phyloP scores from a whole-genome alignment of 2,329 filamentous ascomycete species.

The Curvularia hawaiiensis region DNA sequence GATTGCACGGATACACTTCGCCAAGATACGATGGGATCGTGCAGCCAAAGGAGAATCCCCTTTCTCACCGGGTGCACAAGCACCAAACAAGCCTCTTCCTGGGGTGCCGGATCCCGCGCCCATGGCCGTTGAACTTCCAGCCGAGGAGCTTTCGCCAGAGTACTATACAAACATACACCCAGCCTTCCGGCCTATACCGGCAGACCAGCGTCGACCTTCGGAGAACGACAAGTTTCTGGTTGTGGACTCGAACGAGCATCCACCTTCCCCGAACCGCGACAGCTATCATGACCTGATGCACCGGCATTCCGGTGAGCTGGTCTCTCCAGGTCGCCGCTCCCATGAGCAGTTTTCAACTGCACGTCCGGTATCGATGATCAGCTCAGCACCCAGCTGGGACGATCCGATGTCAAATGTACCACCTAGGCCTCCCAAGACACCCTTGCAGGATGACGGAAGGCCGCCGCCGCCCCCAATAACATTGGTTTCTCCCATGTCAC shows the following conservation, averaged over 20 bases:
- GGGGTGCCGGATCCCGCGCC: conserved; percentile 49
- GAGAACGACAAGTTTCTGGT: conserved; percentile 60
- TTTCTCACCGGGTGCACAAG: conserved; percentile 25
- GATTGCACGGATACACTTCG: conserved; percentile 80
- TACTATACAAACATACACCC: conserved; percentile 34
- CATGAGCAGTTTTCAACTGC: conserved; percentile 36
- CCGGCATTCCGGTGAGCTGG: conserved; percentile 66
- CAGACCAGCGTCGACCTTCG: conserved; percentile 25
- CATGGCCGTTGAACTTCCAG: conserved; percentile 64
- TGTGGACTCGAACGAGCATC: conserved; percentile 62
- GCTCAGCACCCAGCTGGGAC: conserved; percentile 37
- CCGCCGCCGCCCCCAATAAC: conserved; percentile 21
- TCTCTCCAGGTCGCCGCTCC: conserved; percentile 53
- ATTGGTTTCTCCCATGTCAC: conserved; percentile 31
- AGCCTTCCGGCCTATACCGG: conserved; percentile 46
- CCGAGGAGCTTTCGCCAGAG: conserved; percentile 55
- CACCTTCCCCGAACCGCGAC: conserved; percentile 48
- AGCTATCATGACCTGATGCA: conserved; percentile 42
- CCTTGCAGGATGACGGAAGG: conserved; percentile 35
- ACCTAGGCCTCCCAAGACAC: conserved; percentile 50
- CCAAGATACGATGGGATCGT: conserved; percentile 70
- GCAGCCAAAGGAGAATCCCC: conserved; percentile 44
- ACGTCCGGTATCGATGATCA: conserved; percentile 30
- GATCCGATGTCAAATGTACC: conserved; percentile 35
- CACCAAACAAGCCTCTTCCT: conserved; percentile 44